These are phyloP conservation scores for Leptographium radiaticola DNA, from an alignment of 2,329 filamentous ascomycete species.

Conservation along the genomic window DNA sequence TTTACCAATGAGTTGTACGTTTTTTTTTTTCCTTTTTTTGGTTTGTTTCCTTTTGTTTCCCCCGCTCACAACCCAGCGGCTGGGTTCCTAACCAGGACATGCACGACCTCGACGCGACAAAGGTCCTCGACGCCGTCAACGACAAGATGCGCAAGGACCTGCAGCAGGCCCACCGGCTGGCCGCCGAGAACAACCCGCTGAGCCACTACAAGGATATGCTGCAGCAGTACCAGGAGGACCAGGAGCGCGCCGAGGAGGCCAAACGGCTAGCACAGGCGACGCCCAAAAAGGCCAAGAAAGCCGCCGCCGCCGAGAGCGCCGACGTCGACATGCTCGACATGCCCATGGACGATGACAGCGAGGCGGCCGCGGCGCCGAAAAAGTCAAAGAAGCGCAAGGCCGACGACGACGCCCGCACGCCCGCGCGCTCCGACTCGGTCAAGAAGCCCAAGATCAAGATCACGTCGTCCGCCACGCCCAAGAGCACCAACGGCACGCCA, in stretches of 20 bases:
- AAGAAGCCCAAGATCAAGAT: slow-evolving; percentile 59
- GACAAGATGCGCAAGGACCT: slow-evolving; percentile 74
- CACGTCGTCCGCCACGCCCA: slow-evolving; percentile 36
- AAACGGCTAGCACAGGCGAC: slow-evolving; percentile 3
- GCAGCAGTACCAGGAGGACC: slow-evolving; percentile 52
- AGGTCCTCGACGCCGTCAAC: slow-evolving; percentile 53
- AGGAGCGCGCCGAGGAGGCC: slow-evolving; percentile 25
- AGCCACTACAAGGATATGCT: slow-evolving; percentile 76
- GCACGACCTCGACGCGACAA: slow-evolving; percentile 60
- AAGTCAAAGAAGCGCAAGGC: slow-evolving; percentile 76
- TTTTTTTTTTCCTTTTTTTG: background rate
- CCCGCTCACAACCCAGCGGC: slow-evolving; percentile 40
- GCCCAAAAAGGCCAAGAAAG: slow-evolving; percentile 33
- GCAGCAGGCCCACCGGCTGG: slow-evolving; percentile 66
- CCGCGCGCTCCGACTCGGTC: slow-evolving; percentile 40
- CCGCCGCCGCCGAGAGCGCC: slow-evolving; percentile 36
- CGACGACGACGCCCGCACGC: slow-evolving; percentile 41
- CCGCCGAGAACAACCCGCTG: slow-evolving; percentile 63
- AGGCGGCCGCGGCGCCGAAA: slow-evolving; percentile 32
- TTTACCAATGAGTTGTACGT: slow-evolving; percentile 93
- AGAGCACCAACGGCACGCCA: slow-evolving; percentile 33
- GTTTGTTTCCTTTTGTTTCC: slow-evolving; percentile 1
- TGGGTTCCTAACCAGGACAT: slow-evolving; percentile 85
- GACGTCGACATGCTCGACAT: slow-evolving; percentile 47
- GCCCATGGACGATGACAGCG: slow-evolving; percentile 37